These are phyloP conservation scores for Brassica incana DNA, from an alignment of 345 rosid genomes.

Conservation along the genomic window DNA sequence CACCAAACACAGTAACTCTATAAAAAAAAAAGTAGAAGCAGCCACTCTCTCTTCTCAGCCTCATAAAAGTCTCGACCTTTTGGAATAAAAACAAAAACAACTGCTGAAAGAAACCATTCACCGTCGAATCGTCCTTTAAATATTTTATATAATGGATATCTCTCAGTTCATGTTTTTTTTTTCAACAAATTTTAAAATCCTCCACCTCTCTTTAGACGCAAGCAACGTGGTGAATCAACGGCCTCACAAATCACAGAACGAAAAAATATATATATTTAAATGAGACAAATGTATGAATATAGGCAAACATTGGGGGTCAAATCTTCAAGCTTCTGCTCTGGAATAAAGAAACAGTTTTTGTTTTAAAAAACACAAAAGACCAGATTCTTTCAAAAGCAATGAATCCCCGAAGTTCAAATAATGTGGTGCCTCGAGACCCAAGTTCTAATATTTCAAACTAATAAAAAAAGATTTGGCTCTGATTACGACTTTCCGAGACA, in stretches of 20 bases:
- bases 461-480: not conserved
- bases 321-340: conserved; percentile 17
- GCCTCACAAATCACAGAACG: conserved; percentile 17
- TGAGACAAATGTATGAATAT: conserved; percentile 9
- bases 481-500: not conserved
- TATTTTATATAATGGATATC: not conserved
- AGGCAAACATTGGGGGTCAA: conserved; percentile 30
- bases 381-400: too few relatives aligned
- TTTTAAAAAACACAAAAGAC: too few relatives aligned
- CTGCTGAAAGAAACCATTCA: conserved; percentile 35
- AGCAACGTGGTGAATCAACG: conserved; percentile 39
- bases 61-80: conserved; percentile 43
- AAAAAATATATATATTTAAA: not conserved
- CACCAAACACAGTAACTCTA: conserved; percentile 25
- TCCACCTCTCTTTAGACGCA: conserved; percentile 35
- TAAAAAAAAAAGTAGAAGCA: conserved; percentile 15
- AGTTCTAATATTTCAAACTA: too few relatives aligned
- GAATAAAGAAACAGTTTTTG: conserved; percentile 15
- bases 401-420: too few relatives aligned
- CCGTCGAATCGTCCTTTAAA: conserved; percentile 9
- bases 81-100: conserved; percentile 37
- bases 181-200: conserved; percentile 17
- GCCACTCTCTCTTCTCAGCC: conserved; percentile 44
- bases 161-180: conserved; percentile 13
- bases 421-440: conserved; percentile 22